phyloP scores from a whole-genome alignment of 306 rosid genomes.

The Potentilla sterilis region DNA sequence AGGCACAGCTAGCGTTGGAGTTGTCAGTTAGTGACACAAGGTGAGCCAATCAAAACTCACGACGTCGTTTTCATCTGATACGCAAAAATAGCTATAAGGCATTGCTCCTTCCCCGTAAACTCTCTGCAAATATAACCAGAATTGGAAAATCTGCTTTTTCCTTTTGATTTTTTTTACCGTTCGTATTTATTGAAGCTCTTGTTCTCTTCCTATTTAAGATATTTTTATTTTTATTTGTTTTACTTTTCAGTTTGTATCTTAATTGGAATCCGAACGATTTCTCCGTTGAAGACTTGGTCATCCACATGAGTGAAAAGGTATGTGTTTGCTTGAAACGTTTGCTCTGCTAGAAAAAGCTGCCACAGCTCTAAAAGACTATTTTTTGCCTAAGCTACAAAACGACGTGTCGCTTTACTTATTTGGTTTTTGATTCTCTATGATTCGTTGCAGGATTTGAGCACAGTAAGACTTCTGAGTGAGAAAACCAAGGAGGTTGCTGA shows the following conservation, averaged over 20 bases:
- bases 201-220: no score
- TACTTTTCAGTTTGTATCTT: no score
- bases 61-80: conserved; percentile 32
- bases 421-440: neutral
- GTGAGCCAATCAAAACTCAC: conserved; percentile 21
- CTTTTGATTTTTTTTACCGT: no score
- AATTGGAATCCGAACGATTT: no score
- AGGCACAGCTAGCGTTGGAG: conserved; percentile 38
- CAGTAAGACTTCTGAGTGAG: conserved; percentile 34
- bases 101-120: conserved; percentile 14
- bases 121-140: no score
- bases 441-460: conserved; percentile 31
- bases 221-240: no score
- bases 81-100: conserved; percentile 16
- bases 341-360: neutral
- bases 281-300: neutral
- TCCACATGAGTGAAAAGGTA: conserved; percentile 37
- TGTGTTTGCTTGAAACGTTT: conserved; percentile 3
- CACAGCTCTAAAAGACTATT: neutral
- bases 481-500: conserved; percentile 14
- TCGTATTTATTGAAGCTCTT: no score
- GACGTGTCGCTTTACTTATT: neutral
- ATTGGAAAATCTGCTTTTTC: no score
- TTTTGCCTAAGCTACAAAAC: neutral
- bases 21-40: conserved; percentile 38